Conservation (phyloP, 495 filamentous ascomycete genomes). For the Aspergillus sclerotiicarbonarius region DNA sequence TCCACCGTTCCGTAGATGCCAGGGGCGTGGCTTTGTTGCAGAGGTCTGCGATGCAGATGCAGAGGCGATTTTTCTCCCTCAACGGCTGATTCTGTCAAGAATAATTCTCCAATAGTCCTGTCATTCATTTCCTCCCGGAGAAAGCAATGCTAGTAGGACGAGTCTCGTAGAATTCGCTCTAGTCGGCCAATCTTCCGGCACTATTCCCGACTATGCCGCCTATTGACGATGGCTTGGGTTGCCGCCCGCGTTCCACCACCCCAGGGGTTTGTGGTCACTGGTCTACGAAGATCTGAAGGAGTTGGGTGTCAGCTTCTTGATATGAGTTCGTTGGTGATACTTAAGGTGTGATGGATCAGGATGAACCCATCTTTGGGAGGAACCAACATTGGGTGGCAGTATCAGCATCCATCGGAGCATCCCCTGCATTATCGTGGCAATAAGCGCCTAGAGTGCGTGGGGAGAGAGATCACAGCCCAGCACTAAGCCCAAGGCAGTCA, state of each 20-base stretch:
- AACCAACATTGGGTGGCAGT: background rate
- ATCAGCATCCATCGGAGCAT: background rate
- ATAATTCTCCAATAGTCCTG: no score
- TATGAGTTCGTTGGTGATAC: no score
- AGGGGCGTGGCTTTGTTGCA: background rate
- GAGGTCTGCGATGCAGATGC: no score
- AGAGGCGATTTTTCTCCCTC: no score
- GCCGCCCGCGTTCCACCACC: background rate
- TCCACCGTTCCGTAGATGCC: background rate
- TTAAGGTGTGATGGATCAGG: no score
- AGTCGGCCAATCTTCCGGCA: background rate
- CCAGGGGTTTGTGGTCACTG: background rate
- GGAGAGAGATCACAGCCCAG: background rate
- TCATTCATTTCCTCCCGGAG: no score
- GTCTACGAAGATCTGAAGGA: no score
- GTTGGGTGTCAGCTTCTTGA: no score
- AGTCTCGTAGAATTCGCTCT: background rate
- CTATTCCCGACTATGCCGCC: background rate
- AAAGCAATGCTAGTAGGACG: background rate
- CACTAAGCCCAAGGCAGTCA: background rate
- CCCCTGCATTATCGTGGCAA: background rate
- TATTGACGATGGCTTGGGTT: background rate
- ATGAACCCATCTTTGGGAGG: background rate
- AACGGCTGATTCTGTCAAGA: no score
- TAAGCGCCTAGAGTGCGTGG: background rate